phyloP scores from a whole-genome alignment of 768 basidiomycete genomes.

The Leccinum arenicola region DNA sequence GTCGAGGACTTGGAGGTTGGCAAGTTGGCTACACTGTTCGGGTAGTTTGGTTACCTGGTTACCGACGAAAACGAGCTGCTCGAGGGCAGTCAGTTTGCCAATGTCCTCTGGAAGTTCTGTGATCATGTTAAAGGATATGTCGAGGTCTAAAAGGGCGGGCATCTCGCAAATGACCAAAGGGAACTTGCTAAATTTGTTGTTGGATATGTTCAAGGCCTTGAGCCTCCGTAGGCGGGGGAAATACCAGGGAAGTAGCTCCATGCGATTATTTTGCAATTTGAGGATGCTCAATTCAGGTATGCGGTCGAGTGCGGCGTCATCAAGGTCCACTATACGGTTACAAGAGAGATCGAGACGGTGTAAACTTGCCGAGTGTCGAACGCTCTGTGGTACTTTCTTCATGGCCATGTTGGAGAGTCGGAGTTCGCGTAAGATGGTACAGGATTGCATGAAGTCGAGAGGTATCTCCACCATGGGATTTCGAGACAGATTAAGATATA shows the following conservation, averaged over 20 bases:
- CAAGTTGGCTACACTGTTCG: constrained; percentile 50
- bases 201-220: constrained; percentile 85
- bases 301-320: constrained; percentile 79
- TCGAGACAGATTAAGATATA: constrained; percentile 82
- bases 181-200: constrained; percentile 84
- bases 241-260: constrained; percentile 82
- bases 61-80: constrained; percentile 78
- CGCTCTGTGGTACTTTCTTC: constrained; percentile 85
- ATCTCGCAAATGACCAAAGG: constrained; percentile 77
- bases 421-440: constrained; percentile 78
- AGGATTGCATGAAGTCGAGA: constrained; percentile 92
- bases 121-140: constrained; percentile 93
- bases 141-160: constrained; percentile 73
- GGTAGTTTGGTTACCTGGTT: constrained; percentile 80
- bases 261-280: constrained; percentile 85
- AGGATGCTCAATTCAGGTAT: constrained; percentile 68
- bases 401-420: constrained; percentile 89
- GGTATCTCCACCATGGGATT: constrained; percentile 97
- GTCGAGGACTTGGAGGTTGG: constrained; percentile 68
- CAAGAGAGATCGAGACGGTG: constrained; percentile 84
- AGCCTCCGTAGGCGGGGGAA: constrained; percentile 74
- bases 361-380: constrained; percentile 71
- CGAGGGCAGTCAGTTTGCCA: constrained; percentile 62
- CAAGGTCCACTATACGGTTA: constrained; percentile 87
- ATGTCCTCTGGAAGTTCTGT: constrained; percentile 78